Conservation (phyloP, 345 rosid species). For the Citrus cavaleriei region DNA sequence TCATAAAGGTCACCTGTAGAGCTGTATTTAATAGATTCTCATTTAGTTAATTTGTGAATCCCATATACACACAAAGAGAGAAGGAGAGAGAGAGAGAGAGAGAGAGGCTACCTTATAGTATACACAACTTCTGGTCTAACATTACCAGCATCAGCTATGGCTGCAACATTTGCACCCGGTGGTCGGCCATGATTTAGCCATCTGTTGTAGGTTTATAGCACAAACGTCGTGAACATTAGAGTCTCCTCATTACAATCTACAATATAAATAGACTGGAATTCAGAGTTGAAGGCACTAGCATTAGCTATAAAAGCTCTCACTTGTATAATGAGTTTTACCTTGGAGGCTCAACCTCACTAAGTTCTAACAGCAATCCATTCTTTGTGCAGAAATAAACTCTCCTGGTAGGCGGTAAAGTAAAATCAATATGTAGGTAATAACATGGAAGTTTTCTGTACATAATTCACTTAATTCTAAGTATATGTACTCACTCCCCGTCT, state of each 20-base stretch:
- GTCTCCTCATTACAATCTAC: slow-evolving; percentile 25
- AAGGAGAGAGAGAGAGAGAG: too few species aligned
- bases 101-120: slow-evolving; percentile 46
- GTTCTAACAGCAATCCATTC: slow-evolving; percentile 52
- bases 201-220: slow-evolving; percentile 42
- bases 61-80: neutral
- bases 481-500: slow-evolving; percentile 49
- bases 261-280: slow-evolving; percentile 12
- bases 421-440: neutral
- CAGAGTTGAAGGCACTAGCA: slow-evolving; percentile 9
- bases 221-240: slow-evolving; percentile 25
- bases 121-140: slow-evolving; percentile 49
- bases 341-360: slow-evolving; percentile 44
- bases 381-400: slow-evolving; percentile 59
- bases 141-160: slow-evolving; percentile 46
- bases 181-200: slow-evolving; percentile 67
- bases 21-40: slow-evolving; percentile 33
- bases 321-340: slow-evolving; percentile 39
- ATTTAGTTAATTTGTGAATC: slow-evolving; percentile 6
- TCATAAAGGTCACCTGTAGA: slow-evolving; percentile 66
- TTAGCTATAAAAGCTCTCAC: neutral
- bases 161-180: slow-evolving; percentile 61
- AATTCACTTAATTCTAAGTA: neutral
- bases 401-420: slow-evolving; percentile 30
- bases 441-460: neutral